These are phyloP conservation scores for Cystofilobasidium bisporidii DNA, from an alignment of 768 basidiomycete species.

Conservation along the genomic window DNA sequence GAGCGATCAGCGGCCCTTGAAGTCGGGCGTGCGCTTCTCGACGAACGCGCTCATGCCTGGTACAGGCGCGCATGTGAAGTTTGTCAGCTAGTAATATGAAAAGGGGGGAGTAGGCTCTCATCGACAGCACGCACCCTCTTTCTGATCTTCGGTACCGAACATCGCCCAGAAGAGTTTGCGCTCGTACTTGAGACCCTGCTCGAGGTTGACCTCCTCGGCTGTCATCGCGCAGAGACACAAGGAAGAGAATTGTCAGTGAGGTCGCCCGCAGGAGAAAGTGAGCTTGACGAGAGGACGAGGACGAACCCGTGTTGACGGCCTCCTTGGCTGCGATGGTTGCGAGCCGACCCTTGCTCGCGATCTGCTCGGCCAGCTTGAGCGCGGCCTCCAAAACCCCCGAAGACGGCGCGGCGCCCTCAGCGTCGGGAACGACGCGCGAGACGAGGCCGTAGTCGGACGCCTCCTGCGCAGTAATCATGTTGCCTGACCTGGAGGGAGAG, in stretches of 20 bases:
- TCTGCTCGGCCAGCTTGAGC: constrained; percentile 61
- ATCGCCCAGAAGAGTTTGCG: constrained; percentile 78
- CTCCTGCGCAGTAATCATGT: constrained; percentile 66
- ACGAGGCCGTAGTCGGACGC: constrained; percentile 82
- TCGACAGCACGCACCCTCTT: constrained; percentile 56
- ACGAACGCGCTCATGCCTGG: constrained; percentile 89
- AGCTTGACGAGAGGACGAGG: too few relatives aligned
- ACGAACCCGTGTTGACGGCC: constrained; percentile 74
- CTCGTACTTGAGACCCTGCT: constrained; percentile 78
- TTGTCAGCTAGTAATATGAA: background rate
- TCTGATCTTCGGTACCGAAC: constrained; percentile 90
- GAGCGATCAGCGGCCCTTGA: constrained; percentile 53
- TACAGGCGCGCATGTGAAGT: background rate
- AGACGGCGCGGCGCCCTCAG: constrained; percentile 63
- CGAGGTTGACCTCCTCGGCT: constrained; percentile 72
- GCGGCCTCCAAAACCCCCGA: constrained; percentile 49
- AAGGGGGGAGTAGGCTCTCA: background rate
- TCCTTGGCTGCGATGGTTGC: constrained; percentile 83
- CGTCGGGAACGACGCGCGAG: constrained; percentile 65
- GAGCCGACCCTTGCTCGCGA: constrained; percentile 71
- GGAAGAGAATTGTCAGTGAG: background rate
- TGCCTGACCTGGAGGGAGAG: constrained; percentile 51
- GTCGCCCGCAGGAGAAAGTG: too few relatives aligned
- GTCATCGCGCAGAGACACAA: background rate
- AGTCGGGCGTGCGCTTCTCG: constrained; percentile 81